These are phyloP conservation scores for Vitis amurensis DNA, from an alignment of 164 flowering plant species.

Conservation along the genomic window DNA sequence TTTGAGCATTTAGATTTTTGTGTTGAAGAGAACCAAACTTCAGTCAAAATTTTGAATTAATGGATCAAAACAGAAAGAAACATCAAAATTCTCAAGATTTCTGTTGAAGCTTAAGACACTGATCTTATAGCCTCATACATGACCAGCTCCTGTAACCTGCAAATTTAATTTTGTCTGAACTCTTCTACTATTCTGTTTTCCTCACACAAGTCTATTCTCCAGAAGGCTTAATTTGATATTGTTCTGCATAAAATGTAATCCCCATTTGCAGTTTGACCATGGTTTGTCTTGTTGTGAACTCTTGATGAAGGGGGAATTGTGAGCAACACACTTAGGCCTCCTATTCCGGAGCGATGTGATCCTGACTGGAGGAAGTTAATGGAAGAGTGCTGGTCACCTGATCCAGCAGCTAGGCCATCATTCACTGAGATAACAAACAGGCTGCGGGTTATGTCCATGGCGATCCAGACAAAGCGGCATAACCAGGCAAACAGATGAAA, in stretches of 20 bases:
- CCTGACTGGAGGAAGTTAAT: slow-evolving; percentile 54
- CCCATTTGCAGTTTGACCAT: neutral
- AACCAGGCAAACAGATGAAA: slow-evolving; percentile 6
- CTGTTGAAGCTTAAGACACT: neutral
- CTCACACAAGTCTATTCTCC: neutral
- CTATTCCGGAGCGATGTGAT: slow-evolving; percentile 53
- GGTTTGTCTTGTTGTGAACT: neutral
- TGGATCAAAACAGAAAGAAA: no score
- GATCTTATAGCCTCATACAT: no score
- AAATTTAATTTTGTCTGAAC: no score
- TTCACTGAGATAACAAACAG: slow-evolving; percentile 52
- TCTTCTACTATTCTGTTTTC: no score
- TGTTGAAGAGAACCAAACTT: neutral
- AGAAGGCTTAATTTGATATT: neutral
- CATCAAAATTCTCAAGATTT: no score
- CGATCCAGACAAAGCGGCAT: slow-evolving; percentile 35
- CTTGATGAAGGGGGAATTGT: slow-evolving; percentile 56
- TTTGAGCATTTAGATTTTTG: neutral
- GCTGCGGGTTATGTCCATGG: slow-evolving; percentile 41
- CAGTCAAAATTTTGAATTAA: neutral
- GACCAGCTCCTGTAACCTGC: no score
- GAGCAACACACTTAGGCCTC: slow-evolving; percentile 55
- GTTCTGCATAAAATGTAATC: neutral
- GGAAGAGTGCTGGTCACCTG: slow-evolving; percentile 65
- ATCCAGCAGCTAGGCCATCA: slow-evolving; percentile 51